Evolutionary conservation across 2,329 filamentous ascomycete genomes (phyloP).

Genomic region (Aspergillus quadrilineatus): DNA sequence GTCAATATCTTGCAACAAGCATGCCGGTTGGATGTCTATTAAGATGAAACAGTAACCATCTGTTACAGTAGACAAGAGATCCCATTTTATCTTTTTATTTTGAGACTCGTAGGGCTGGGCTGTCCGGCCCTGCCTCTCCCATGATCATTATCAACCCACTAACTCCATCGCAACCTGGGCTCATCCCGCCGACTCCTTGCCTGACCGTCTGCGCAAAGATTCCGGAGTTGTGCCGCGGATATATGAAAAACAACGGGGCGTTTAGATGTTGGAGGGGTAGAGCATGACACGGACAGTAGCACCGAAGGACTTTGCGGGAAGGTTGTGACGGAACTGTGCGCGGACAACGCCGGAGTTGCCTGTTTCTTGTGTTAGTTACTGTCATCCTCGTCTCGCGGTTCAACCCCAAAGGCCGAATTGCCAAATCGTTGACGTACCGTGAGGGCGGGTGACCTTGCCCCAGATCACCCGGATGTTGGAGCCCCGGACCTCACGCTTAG

Average conservation of each 20-base stretch:
- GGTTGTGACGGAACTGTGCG: constrained; percentile 94
- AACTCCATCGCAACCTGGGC: constrained; percentile 41
- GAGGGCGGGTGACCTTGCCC: constrained; percentile 95
- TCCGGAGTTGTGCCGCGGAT: constrained; percentile 36
- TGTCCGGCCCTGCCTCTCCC: constrained; percentile 38
- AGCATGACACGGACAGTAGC: constrained; percentile 95
- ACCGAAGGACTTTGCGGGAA: constrained; percentile 95
- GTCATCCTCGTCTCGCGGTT: background rate
- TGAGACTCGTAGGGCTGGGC: constrained; percentile 40
- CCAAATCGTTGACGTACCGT: constrained; percentile 63
- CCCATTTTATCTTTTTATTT: constrained; percentile 36
- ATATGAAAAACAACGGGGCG: constrained; percentile 30
- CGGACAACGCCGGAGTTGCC: constrained; percentile 98
- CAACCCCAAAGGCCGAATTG: background rate
- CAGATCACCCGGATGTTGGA: constrained; percentile 99
- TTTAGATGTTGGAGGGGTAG: constrained; percentile 97
- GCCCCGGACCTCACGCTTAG: constrained; percentile 88
- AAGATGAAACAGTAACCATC: constrained; percentile 28
- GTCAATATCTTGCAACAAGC: constrained; percentile 13
- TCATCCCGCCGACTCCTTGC: constrained; percentile 40
- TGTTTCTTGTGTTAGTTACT: constrained; percentile 38
- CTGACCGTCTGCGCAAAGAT: constrained; percentile 39
- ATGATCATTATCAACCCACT: constrained; percentile 42
- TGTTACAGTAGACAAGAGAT: constrained; percentile 29
- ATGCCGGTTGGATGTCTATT: constrained; percentile 28